These are phyloP conservation scores for Saccharomycopsis fibuligera DNA, from an alignment of 805 yeast genomes.

Conservation along the genomic window DNA sequence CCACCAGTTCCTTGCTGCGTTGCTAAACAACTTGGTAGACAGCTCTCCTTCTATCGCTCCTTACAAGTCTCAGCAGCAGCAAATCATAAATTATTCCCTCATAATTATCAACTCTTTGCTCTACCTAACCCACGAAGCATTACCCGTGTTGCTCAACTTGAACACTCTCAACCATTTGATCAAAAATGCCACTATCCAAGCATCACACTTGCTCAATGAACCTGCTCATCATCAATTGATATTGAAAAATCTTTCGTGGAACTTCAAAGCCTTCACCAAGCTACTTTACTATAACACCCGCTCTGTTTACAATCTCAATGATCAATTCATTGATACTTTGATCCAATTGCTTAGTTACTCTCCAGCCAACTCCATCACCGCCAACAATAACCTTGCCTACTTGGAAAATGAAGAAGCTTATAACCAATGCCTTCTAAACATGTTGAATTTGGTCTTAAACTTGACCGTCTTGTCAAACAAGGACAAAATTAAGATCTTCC, in stretches of 20 bases:
- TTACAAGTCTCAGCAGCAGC: too few relatives aligned
- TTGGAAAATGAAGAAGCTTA: neutral
- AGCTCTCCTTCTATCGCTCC: neutral
- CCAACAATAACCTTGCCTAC: neutral
- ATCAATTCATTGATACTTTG: neutral
- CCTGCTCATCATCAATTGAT: neutral
- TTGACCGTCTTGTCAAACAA: neutral
- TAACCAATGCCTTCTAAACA: neutral
- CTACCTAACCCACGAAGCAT: neutral
- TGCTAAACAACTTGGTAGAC: neutral
- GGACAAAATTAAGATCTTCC: conserved; percentile 2
- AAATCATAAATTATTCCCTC: conserved; percentile 3
- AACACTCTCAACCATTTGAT: neutral
- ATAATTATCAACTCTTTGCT: conserved; percentile 5
- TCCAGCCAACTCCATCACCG: neutral
- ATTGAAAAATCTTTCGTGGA: conserved; percentile 8
- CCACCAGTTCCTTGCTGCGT: neutral
- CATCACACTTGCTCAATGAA: neutral
- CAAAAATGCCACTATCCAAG: neutral
- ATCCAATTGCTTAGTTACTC: neutral
- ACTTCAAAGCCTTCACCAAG: conserved; percentile 11
- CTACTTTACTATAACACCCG: conserved; percentile 2
- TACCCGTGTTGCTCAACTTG: conserved; percentile 1
- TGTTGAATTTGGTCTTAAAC: conserved; percentile 4
- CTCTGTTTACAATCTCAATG: neutral